Evolutionary conservation across 2,329 filamentous ascomycete genomes (phyloP), one percentile per base, ranked within the genome.

Genomic region (Sarocladiaceae sp.): DNA sequence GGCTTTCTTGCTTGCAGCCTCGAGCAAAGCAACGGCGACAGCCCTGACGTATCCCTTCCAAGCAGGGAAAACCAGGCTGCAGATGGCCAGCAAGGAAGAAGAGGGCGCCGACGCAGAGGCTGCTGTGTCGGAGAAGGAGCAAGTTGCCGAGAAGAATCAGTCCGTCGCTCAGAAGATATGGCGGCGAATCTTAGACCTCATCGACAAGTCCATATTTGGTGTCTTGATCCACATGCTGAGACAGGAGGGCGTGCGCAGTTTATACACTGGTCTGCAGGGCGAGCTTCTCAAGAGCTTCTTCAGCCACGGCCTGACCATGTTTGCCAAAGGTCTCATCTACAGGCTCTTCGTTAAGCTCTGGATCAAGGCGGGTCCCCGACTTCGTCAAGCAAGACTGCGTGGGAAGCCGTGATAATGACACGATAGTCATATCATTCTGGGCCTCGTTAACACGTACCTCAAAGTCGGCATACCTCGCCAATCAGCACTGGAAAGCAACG

Each of bases 271-370:
- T 4, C 68, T 95, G 1, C 73, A 73, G 12, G 85, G 82, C 4
- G 87, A 94, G 62, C 72, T 95, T 3, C 63, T 90, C 7, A 90
- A 89, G 55, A 85, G 85, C 0, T 94, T 95, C 65, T 82, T 95
- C 55, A 82, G 80, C 18, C 88, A 95, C 55, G 89, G 89, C 1
- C 75, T 89, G 43, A 91, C 88, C 1, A 95, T 95, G 86, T 68
- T 91, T 44, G 80, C 86, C 47, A 95, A 95, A 63, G 86, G 91
- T 45, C 67, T 77, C 4, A 76, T 93, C 7, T 86, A 95, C 59
- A 72, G 76, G 21, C 61, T 82, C 13, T 78, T 95, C 45, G 76
- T 94, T 47, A 78, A 78, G 50, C 55, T 83, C 4, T 94, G 91
- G 63, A 85, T 87, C 52, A 56, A 81, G 32, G 46, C 60, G 32